Base-by-base conservation (phyloP, 1,284 basidiomycete genomes). In the Cryptococcus depauperatus region DNA sequence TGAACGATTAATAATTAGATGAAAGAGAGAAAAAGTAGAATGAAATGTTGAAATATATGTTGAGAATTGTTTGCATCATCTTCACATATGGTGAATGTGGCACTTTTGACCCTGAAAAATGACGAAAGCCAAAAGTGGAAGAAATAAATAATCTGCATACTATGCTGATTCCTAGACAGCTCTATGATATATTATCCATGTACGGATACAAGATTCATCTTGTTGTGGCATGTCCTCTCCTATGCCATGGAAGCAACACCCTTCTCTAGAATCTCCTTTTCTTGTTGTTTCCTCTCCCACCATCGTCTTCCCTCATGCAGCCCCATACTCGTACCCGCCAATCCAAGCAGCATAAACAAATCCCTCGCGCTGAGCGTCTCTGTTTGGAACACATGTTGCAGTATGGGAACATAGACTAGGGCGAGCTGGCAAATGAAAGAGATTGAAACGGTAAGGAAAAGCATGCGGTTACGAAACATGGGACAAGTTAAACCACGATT, bases 381-480 rank as follows among this genome's bases (percentile, higher is more conserved):
- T 9, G 93, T 98, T 72, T 96, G 90, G 77, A 97, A 98, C 35
- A 98, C 76, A 40, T 78, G 76, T 69, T 97, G 93, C 75, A 97
- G 79, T 50, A 87, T 76, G 0, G 91, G 85, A 35, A 97, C 76
- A 67, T 97, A 98, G 48, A 98, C 79, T 54, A 97, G 76, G 19
- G 77, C 78, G 21, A 97, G 77, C 70, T 93, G 86, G 29, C 82
- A 82, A 43, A 90, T 29, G 60, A 89, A 82, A 9, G 89, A 92
- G 41, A 85, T 76, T 4, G 82, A 83, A 35, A 95, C 84, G 0
- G 93, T 95, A 47, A 82, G 75, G 47, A 92, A 73, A 46, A 97
- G 77, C 87, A 97, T 93, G 57, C 77, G 76, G 74, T 98, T 98
- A 58, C 83, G 80, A 47, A 78, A 74, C 21, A 90, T 62, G 8